Evolutionary conservation across 441 rosid genomes (phyloP).

Genomic region (Mallotus japonicus): DNA sequence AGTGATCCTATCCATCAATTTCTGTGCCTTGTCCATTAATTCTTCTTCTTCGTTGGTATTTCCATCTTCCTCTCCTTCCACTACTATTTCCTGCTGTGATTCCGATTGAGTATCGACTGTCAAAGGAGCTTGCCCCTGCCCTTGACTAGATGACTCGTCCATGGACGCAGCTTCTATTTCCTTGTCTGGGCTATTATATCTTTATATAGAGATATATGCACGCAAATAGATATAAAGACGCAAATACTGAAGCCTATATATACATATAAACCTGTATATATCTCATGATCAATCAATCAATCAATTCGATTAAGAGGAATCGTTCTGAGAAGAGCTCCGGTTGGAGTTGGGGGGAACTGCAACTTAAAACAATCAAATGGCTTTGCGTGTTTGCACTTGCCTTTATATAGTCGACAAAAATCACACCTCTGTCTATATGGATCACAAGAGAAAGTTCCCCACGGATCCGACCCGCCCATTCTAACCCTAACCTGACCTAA

Average conservation of each 20-base stretch:
- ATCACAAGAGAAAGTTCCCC: constrained; percentile 17
- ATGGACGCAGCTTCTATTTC: constrained; percentile 9
- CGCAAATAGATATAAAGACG: background rate
- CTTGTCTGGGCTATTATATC: no score
- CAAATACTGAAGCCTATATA: background rate
- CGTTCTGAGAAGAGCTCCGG: background rate
- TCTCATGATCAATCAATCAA: background rate
- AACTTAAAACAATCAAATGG: background rate
- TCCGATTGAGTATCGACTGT: constrained; percentile 2
- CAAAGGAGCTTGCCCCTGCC: background rate
- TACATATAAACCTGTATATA: background rate
- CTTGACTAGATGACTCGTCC: constrained; percentile 18
- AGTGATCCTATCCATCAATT: constrained; percentile 77
- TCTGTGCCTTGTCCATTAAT: constrained; percentile 70
- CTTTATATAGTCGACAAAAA: background rate
- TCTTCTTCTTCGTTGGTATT: constrained; percentile 55
- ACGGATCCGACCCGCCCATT: constrained; percentile 25
- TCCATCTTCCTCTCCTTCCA: constrained; percentile 40
- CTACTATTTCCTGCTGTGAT: constrained; percentile 20
- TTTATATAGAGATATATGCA: background rate
- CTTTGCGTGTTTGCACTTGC: background rate
- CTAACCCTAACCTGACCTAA: constrained; percentile 16
- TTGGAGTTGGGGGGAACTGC: background rate
- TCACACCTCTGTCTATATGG: background rate
- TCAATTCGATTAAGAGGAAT: constrained; percentile 2